These are phyloP conservation scores for Gaultheria prostrata DNA, from an alignment of 148 eudicot genomes.

Conservation along the genomic window DNA sequence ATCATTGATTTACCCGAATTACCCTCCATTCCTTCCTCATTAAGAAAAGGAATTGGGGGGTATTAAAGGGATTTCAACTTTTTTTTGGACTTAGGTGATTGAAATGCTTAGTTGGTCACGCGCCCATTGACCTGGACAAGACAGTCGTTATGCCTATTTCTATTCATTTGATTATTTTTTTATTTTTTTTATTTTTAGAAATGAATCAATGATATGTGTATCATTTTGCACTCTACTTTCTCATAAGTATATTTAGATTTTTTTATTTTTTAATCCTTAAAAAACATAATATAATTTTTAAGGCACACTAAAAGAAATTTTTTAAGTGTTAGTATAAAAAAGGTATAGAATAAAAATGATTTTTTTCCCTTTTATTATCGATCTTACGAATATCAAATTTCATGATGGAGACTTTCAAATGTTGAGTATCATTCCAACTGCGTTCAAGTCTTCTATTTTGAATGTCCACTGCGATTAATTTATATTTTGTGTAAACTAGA, in stretches of 20 bases:
- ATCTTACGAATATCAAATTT: not conserved
- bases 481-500: not conserved
- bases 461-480: not conserved
- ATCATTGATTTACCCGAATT: not conserved
- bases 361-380: not conserved
- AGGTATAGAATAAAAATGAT: too few relatives aligned
- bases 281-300: too few relatives aligned
- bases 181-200: not conserved
- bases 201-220: too few relatives aligned
- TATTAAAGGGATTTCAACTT: not conserved
- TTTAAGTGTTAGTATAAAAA: not conserved
- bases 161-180: not conserved
- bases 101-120: not conserved
- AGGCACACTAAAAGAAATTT: not conserved
- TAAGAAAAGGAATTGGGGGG: not conserved
- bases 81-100: not conserved
- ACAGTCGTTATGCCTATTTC: not conserved
- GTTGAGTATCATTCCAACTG: not conserved
- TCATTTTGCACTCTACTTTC: not conserved
- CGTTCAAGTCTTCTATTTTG: not conserved
- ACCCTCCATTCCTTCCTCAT: not conserved
- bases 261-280: too few relatives aligned
- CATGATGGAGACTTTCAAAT: not conserved
- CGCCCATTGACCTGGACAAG: not conserved
- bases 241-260: not conserved